Conservation (phyloP, 78 protist genomes). For the Salpingoeca rosetta region DNA sequence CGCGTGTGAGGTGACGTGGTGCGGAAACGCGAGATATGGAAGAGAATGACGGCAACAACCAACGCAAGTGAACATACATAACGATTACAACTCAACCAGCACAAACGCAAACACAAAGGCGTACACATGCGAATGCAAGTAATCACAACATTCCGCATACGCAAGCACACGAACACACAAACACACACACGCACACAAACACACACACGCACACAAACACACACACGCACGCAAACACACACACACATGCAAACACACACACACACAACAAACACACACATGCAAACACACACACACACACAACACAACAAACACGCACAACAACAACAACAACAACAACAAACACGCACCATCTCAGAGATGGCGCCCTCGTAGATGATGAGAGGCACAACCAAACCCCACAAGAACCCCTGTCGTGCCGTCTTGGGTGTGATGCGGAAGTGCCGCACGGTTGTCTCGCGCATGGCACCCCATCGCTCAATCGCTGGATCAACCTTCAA, state of each 20-base stretch:
- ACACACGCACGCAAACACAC: background rate
- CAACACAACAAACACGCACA: background rate
- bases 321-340: too few relatives aligned
- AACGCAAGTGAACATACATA: too few relatives aligned
- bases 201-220: background rate
- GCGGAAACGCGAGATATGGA: too few relatives aligned
- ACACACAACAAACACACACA: background rate
- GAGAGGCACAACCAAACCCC: background rate
- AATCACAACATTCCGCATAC: too few relatives aligned
- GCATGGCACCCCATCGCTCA: conserved; percentile 13
- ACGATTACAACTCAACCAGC: too few relatives aligned
- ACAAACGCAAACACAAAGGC: too few relatives aligned
- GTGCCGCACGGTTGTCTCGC: conserved; percentile 1
- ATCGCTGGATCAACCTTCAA: background rate
- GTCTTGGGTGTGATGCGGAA: conserved; percentile 3
- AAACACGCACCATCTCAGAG: background rate
- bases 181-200: too few relatives aligned
- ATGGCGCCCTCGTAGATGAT: background rate
- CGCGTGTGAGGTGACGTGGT: too few relatives aligned
- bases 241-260: background rate
- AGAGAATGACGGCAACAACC: too few relatives aligned
- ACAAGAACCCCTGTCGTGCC: background rate
- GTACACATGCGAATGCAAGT: too few relatives aligned
- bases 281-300: background rate
- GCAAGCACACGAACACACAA: too few relatives aligned